Evolutionary conservation across 148 eudicot species (phyloP).

Genomic region (Pouteria glomerata): DNA sequence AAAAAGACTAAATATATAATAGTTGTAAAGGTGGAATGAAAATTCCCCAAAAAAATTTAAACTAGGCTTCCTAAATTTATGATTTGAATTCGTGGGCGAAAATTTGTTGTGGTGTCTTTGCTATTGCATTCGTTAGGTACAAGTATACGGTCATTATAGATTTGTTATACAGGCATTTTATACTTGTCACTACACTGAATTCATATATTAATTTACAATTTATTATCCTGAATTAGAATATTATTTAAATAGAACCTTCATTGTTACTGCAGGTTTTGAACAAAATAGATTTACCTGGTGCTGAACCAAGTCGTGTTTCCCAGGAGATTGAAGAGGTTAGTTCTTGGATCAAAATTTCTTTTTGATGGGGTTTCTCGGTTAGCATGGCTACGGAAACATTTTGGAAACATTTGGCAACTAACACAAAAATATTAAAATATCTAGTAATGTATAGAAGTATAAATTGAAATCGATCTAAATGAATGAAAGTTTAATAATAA

Average conservation of each 20-base stretch:
- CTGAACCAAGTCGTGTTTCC: conserved; percentile 82
- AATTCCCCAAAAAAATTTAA: background rate
- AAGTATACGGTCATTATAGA: background rate
- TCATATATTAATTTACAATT: background rate
- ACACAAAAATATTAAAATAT: too few relatives aligned
- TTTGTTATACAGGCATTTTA: background rate
- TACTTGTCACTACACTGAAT: background rate
- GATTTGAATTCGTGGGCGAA: background rate
- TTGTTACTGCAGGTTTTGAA: conserved; percentile 72
- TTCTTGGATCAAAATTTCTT: conserved; percentile 3
- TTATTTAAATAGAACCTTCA: background rate
- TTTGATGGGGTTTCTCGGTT: background rate
- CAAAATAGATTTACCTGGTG: conserved; percentile 97
- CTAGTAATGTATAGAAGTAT: too few relatives aligned
- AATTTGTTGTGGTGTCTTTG: background rate
- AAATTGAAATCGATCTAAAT: too few relatives aligned
- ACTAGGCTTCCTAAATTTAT: background rate
- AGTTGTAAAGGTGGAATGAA: background rate
- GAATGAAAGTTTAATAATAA: too few relatives aligned
- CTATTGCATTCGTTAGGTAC: background rate
- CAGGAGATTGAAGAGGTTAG: conserved; percentile 97
- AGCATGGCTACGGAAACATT: background rate
- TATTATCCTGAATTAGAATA: background rate
- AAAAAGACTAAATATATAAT: background rate
- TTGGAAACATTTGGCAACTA: too few relatives aligned